Percentiles rank a stretch among this genome's conserved stretches.
These are phyloP conservation scores for Tetrastigma voinierianum DNA, from an alignment of 164 flowering plant genomes.

Conservation along the genomic window DNA sequence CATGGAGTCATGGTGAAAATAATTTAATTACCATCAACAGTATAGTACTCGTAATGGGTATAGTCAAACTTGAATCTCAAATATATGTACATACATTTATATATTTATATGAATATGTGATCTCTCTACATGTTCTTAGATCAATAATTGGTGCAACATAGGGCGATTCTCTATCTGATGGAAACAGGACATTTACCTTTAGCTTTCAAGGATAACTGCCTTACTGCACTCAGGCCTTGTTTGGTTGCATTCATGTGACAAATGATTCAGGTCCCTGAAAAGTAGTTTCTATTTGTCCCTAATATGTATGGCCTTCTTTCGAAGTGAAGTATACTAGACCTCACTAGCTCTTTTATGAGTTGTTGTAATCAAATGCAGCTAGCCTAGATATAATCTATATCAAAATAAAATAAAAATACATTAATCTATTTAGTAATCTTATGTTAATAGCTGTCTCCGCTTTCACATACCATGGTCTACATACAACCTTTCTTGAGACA, in stretches of 20 bases:
- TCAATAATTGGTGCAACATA: conserved; percentile 11
- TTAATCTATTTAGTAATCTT: not conserved
- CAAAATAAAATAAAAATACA: too few species aligned
- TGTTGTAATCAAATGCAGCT: not conserved
- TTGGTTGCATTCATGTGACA: not conserved
- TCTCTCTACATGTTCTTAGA: not conserved
- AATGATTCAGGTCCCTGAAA: not conserved
- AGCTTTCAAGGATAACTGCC: not conserved
- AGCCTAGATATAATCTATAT: not conserved
- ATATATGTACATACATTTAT: too few species aligned
- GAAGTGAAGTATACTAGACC: too few species aligned
- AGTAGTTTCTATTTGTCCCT: not conserved
- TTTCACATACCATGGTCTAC: conserved; percentile 15
- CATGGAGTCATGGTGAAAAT: not conserved
- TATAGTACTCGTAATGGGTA: too few species aligned
- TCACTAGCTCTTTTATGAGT: not conserved
- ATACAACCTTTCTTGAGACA: conserved; percentile 25
- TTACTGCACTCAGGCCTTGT: not conserved
- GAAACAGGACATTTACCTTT: not conserved
- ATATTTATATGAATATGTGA: too few species aligned
- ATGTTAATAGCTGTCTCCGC: conserved; percentile 13
- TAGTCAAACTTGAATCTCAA: too few species aligned
- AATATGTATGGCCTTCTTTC: too few species aligned
- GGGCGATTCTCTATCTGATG: not conserved
- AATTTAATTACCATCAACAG: too few species aligned